Evolutionary conservation across 75 land plant species (phyloP), one percentile per base, ranked within the genome.

Genomic region (Adiantum capillusveneris): DNA sequence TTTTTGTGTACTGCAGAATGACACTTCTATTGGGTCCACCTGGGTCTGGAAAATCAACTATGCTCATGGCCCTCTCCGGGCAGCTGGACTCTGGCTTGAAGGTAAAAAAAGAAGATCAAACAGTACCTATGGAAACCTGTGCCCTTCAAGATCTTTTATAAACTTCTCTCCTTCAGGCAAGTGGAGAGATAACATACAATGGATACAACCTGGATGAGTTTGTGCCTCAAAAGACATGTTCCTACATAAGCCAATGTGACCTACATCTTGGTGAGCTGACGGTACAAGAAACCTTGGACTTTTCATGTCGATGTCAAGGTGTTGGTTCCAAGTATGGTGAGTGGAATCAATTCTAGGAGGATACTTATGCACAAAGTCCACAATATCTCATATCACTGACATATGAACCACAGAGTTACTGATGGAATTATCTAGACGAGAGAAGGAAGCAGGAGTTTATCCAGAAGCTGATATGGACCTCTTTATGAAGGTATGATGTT

Each of bases 261-360:
- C 75, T 83, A 53, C 96, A 89, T 49, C 69, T 89, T 6, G 95
- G 90, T 25, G 86, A 80, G 62, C 88, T 89, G 75, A 89, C 95
- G 2, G 96, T 90, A 16, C 79, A 84, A 60, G 96, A 90, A 69
- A 90, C 96, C 0, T 65, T 90, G 11, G 90, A 90, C 56, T 90
- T 90, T 68, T 81, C 96, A 0, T 90, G 87, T 0, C 73, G 96
- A 48, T 86, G 90, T 41, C 96, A 81, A 65, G 96, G 96, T 1
- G 87, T 86, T 43, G 96, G 96, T 25, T 46, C 81, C 25, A 62
- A 78, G 75, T 78, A 76, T 31, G 96, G 88, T 84, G 25, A 19
- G 55, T 34, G 37, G 37, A 3, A 34, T 14, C 43, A 9, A 9
- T 41, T 14, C 43, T 9, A 14, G 17, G 28, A 6, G 58, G 17